Conservation (phyloP, 257 asterid genomes). For the Lantana camara region DNA sequence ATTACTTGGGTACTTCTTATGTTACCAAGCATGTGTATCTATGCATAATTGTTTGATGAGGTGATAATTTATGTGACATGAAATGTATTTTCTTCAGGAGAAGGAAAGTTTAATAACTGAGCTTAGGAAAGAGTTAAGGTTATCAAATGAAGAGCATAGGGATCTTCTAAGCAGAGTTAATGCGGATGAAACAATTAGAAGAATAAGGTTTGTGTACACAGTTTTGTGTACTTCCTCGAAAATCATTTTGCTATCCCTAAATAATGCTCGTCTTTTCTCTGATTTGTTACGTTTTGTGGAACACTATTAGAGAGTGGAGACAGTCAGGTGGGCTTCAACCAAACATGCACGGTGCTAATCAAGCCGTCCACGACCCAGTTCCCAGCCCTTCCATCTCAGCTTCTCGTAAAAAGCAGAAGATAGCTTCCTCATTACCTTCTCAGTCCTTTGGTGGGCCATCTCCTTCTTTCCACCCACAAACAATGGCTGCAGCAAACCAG, state of each 20-base stretch:
- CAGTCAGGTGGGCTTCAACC: slow-evolving; percentile 56
- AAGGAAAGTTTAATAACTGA: slow-evolving; percentile 79
- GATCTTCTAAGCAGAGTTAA: slow-evolving; percentile 75
- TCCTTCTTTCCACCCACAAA: slow-evolving; percentile 56
- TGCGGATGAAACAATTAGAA: slow-evolving; percentile 67
- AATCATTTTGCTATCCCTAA: slow-evolving; percentile 19
- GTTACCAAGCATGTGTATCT: slow-evolving; percentile 23
- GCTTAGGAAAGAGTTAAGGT: slow-evolving; percentile 72
- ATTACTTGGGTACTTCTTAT: slow-evolving; percentile 75
- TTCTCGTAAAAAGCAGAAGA: slow-evolving; percentile 69
- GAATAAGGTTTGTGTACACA: slow-evolving; percentile 57
- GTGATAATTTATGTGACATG: slow-evolving; percentile 40
- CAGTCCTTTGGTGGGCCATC: slow-evolving; percentile 75
- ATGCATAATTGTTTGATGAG: slow-evolving; percentile 34
- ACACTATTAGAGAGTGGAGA: slow-evolving; percentile 69
- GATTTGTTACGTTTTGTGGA: slow-evolving; percentile 21
- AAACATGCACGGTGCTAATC: slow-evolving; percentile 50
- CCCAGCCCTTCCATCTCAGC: slow-evolving; percentile 76
- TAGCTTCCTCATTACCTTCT: slow-evolving; percentile 51
- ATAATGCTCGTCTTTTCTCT: slow-evolving; percentile 18
- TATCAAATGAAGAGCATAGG: slow-evolving; percentile 85
- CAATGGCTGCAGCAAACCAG: slow-evolving; percentile 54
- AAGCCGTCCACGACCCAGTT: slow-evolving; percentile 55
- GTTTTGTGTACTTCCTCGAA: slow-evolving; percentile 21
- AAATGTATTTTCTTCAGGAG: slow-evolving; percentile 56